Conservation (phyloP, 2,329 filamentous ascomycete genomes). For the Phialemonium atrogriseum region DNA sequence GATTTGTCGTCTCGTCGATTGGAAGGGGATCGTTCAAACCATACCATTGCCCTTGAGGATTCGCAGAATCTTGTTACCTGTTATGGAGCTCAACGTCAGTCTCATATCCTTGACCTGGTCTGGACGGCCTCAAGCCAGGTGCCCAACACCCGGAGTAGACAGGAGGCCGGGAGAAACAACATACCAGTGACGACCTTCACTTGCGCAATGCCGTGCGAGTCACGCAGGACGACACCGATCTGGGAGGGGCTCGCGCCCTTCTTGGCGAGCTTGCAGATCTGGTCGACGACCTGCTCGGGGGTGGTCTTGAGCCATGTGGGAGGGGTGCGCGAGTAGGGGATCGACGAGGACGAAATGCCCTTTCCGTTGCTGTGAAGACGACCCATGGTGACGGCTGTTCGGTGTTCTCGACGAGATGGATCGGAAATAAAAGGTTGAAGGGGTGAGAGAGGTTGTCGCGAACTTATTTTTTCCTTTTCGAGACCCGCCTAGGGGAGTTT, state of each 20-base stretch:
- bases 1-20: constrained; percentile 8
- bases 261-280: constrained; percentile 98
- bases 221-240: constrained; percentile 97
- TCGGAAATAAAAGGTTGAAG: constrained; percentile 13
- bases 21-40: constrained; percentile 47
- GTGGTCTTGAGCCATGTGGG: constrained; percentile 98
- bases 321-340: constrained; percentile 91
- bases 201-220: constrained; percentile 96
- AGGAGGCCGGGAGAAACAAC: constrained; percentile 41
- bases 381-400: constrained; percentile 64
- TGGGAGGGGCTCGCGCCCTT: constrained; percentile 98
- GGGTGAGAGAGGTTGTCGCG: constrained; percentile 1
- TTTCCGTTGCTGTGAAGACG: constrained; percentile 99
- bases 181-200: constrained; percentile 95
- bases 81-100: no score
- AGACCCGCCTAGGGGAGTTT: constrained; percentile 2
- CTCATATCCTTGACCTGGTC: no score
- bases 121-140: no score
- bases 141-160: no score
- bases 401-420: constrained; percentile 23
- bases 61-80: constrained; percentile 99
- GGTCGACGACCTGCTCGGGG: constrained; percentile 95
- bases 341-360: constrained; percentile 91
- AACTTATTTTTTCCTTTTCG: constrained; percentile 8
- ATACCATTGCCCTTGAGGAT: constrained; percentile 98